phyloP scores from a whole-genome alignment of 768 basidiomycete species.

The Chalciporus piperatus region DNA sequence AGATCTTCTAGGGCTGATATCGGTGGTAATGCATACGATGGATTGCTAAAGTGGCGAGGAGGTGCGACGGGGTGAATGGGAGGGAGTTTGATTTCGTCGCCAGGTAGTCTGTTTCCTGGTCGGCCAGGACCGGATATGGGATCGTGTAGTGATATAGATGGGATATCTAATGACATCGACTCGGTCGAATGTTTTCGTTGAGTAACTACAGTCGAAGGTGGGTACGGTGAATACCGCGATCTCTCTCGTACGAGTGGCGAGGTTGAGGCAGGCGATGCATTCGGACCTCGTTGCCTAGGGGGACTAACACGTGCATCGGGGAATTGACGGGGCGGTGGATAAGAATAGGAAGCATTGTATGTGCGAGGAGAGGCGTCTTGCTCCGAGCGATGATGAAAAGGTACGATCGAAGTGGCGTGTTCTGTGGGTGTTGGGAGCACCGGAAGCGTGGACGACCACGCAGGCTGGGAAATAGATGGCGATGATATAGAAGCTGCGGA shows the following conservation, averaged over 20 bases:
- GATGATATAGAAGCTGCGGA: constrained; percentile 31
- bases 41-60: constrained; percentile 27
- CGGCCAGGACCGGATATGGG: constrained; percentile 24
- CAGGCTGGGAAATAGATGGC: constrained; percentile 32
- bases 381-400: constrained; percentile 21
- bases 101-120: constrained; percentile 20
- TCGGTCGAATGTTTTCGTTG: constrained; percentile 27
- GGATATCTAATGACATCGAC: constrained; percentile 34
- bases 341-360: constrained; percentile 28
- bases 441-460: constrained; percentile 51
- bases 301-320: constrained; percentile 28
- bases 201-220: constrained; percentile 24
- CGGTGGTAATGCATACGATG: constrained; percentile 59
- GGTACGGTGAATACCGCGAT: constrained; percentile 48
- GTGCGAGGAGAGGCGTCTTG: constrained; percentile 25
- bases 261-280: constrained; percentile 24
- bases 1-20: constrained; percentile 68
- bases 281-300: constrained; percentile 30
- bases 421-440: constrained; percentile 26
- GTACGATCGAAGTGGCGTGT: constrained; percentile 12
- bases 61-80: constrained; percentile 39
- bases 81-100: constrained; percentile 39
- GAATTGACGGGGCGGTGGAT: constrained; percentile 28
- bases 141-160: constrained; percentile 36
- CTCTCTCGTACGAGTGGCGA: constrained; percentile 25